phyloP scores from a whole-genome alignment of 2,329 filamentous ascomycete species.

The Didymella sp. region DNA sequence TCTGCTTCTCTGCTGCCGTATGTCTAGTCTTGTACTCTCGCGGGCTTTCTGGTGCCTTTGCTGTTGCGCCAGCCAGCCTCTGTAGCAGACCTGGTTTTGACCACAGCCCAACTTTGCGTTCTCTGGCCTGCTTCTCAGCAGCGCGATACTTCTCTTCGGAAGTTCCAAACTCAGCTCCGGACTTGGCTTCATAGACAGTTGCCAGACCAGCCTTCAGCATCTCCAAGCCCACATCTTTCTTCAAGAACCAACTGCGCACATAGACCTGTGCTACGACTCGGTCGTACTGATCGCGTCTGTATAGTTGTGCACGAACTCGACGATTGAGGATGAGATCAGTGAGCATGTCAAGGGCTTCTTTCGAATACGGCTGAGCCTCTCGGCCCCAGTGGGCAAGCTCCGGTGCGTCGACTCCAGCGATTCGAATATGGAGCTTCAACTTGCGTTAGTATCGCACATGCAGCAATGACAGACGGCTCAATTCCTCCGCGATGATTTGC shows the following conservation, averaged over 20 bases:
- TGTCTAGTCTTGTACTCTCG: slow-evolving; percentile 80
- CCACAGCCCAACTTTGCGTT: slow-evolving; percentile 69
- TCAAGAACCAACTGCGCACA: slow-evolving; percentile 70
- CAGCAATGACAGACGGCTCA: neutral
- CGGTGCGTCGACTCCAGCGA: slow-evolving; percentile 92
- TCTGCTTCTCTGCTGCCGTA: slow-evolving; percentile 51
- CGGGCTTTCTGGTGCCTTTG: slow-evolving; percentile 74
- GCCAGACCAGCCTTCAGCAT: slow-evolving; percentile 87
- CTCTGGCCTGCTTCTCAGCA: slow-evolving; percentile 63
- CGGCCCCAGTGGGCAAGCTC: slow-evolving; percentile 92
- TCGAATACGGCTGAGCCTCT: slow-evolving; percentile 81
- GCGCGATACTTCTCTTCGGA: slow-evolving; percentile 67
- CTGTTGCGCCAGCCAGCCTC: slow-evolving; percentile 57
- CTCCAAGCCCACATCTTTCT: slow-evolving; percentile 82
- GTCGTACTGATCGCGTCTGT: slow-evolving; percentile 89
- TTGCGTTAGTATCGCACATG: slow-evolving; percentile 18
- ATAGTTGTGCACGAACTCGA: slow-evolving; percentile 81
- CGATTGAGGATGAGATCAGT: slow-evolving; percentile 72
- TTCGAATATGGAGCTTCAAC: slow-evolving; percentile 78
- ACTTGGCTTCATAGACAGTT: slow-evolving; percentile 92
- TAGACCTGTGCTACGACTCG: slow-evolving; percentile 87
- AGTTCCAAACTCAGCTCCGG: slow-evolving; percentile 84
- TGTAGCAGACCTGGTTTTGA: slow-evolving; percentile 53
- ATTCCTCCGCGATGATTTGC: neutral
- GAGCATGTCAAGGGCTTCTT: slow-evolving; percentile 85